Percentiles rank a stretch among this genome's conserved stretches.
These are phyloP conservation scores for Nitzschia sp. DNA, from an alignment of 108 stramenopile genomes.

Conservation along the genomic window DNA sequence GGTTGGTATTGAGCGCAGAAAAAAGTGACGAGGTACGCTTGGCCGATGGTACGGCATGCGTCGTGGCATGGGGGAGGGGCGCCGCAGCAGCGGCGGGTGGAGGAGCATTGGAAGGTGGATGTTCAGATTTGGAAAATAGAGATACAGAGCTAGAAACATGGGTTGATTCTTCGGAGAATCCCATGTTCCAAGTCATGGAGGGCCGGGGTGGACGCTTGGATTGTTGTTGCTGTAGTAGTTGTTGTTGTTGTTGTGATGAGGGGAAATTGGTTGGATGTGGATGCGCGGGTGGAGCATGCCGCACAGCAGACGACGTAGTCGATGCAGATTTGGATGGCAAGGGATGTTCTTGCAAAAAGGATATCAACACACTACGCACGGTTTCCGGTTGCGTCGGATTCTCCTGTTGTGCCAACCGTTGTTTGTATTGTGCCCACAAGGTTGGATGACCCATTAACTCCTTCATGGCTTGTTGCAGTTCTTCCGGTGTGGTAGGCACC, in stretches of 20 bases:
- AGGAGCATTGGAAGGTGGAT: no score
- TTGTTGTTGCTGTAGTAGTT: neutral
- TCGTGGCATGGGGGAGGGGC: no score
- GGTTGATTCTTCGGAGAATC: constrained; percentile 13
- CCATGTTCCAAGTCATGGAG: constrained; percentile 7
- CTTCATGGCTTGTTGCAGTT: constrained; percentile 17
- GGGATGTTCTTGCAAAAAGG: constrained; percentile 4
- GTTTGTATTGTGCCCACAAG: constrained; percentile 18
- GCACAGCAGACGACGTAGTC: neutral
- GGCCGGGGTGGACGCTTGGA: neutral
- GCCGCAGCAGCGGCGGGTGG: no score
- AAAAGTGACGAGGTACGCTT: neutral
- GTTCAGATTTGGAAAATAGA: no score
- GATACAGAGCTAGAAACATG: neutral
- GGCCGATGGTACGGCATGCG: no score
- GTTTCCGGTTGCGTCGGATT: constrained; percentile 21
- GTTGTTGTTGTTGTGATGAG: no score
- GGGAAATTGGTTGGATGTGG: no score
- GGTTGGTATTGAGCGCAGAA: constrained; percentile 11
- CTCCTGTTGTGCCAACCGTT: constrained; percentile 6
- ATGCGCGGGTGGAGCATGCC: no score
- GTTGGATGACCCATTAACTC: constrained; percentile 15
- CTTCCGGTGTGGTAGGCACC: neutral
- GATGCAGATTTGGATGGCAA: neutral
- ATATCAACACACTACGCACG: constrained; percentile 7